Evolutionary conservation across 495 filamentous ascomycete genomes (phyloP).

Genomic region (Parmelia sp.): DNA sequence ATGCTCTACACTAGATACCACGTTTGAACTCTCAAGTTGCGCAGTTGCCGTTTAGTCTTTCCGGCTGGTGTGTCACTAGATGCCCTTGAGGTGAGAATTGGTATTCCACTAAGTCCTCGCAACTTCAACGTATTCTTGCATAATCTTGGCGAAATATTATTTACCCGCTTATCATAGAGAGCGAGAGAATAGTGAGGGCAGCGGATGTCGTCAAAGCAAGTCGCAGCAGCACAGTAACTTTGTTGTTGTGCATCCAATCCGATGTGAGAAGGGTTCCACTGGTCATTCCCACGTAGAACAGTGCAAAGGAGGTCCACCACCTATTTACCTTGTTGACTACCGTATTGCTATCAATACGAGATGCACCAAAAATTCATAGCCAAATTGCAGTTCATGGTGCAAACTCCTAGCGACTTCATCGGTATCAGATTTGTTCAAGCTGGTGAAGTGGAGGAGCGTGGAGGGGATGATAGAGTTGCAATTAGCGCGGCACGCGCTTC

Average conservation of each 20-base stretch:
- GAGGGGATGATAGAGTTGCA: neutral
- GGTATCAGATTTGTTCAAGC: too few species aligned
- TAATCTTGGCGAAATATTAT: neutral
- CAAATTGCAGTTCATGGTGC: too few species aligned
- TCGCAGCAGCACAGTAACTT: neutral
- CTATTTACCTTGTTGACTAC: too few species aligned
- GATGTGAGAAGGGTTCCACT: neutral
- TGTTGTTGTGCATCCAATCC: slow-evolving; percentile 7
- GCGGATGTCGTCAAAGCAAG: neutral
- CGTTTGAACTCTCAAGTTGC: neutral
- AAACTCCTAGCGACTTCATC: too few species aligned
- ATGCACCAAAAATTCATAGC: too few species aligned
- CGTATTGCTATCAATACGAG: too few species aligned
- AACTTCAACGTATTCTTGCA: neutral
- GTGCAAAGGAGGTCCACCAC: too few species aligned
- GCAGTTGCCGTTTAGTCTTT: neutral
- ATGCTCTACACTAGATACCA: neutral
- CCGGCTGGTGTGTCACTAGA: neutral
- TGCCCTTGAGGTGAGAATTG: neutral
- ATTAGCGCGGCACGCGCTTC: neutral
- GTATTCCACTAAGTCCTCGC: neutral
- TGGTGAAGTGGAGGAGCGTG: too few species aligned
- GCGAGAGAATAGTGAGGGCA: neutral
- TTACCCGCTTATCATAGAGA: neutral
- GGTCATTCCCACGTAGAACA: neutral